phyloP scores from a whole-genome alignment of 140 eudicot genomes.

The Stevia rebaudiana region DNA sequence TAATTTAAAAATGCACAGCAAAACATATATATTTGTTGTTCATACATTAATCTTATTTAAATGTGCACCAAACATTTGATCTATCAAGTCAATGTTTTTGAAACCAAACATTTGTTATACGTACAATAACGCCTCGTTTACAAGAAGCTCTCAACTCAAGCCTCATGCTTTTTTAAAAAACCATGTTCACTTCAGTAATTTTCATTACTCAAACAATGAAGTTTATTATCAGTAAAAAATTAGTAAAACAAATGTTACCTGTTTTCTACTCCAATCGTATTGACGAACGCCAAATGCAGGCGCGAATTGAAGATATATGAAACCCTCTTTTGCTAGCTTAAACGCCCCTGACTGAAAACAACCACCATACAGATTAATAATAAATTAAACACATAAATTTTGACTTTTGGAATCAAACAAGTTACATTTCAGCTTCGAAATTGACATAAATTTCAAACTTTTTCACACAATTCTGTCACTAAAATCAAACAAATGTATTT shows the following conservation, averaged over 20 bases:
- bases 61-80: too few species aligned
- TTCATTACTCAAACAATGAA: background rate
- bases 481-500: background rate
- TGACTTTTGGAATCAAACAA: constrained; percentile 12
- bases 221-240: background rate
- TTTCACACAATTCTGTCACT: background rate
- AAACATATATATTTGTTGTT: background rate
- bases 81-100: too few species aligned
- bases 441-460: background rate
- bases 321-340: constrained; percentile 76
- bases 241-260: constrained; percentile 38
- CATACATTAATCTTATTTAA: background rate
- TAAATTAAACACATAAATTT: background rate
- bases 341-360: constrained; percentile 75
- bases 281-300: constrained; percentile 88
- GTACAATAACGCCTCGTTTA: too few species aligned
- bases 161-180: too few species aligned
- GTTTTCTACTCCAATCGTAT: constrained; percentile 89
- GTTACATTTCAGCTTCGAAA: background rate
- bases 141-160: too few species aligned
- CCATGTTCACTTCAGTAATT: too few species aligned
- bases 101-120: too few species aligned
- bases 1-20: background rate
- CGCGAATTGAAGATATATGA: constrained; percentile 79
- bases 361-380: constrained; percentile 10